Evolutionary conservation across 345 rosid genomes (phyloP), one percentile per base, ranked within the genome.

Genomic region (Lepidium africanum): DNA sequence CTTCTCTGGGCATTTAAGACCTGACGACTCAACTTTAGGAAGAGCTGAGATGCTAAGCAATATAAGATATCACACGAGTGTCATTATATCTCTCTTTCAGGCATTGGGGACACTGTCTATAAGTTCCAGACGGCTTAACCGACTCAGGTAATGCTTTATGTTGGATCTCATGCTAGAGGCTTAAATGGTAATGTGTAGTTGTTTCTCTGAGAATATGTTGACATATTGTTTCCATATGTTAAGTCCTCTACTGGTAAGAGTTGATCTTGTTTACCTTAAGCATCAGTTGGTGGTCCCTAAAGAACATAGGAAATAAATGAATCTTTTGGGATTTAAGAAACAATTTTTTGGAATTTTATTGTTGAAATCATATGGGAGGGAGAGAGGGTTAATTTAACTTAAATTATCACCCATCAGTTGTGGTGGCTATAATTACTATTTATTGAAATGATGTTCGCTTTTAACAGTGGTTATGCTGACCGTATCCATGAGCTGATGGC

Each of bases 1-100:
- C 81, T 95, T 95, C 77, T 69, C 94, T 67, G 99, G 99, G 67
- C 38, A 82, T 78, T 91, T 95, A 25, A 87, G 88, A 82, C 96
- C 96, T 36, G 97, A 91, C 47, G 76, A 83, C 70, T 89, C 99
- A 59, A 91, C 96, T 13, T 66, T 87, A 79, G 99, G 96, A 65
- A 87, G 96, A 77, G 99, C 99, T 13, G 85, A 83, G 79, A 95
- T 95, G 99, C 76, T 95, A 71, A 89, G 99, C 89, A 95, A 95
- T 83, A 74, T 95, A 78, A 87, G 99, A 89, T 95, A 95, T 71
- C 99, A 95, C 80, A 89, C 96, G 54, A 89, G 99, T 58, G 99
- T 95, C 69, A 86, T 95, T 72, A 82, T 84, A 67, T 87, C 97
- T 59, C 83, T 95, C 65, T 95, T 95, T 76, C 90, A 89, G 77